Base-by-base conservation (phyloP, 805 yeast genomes). In the Huiozyma naganishii region DNA sequence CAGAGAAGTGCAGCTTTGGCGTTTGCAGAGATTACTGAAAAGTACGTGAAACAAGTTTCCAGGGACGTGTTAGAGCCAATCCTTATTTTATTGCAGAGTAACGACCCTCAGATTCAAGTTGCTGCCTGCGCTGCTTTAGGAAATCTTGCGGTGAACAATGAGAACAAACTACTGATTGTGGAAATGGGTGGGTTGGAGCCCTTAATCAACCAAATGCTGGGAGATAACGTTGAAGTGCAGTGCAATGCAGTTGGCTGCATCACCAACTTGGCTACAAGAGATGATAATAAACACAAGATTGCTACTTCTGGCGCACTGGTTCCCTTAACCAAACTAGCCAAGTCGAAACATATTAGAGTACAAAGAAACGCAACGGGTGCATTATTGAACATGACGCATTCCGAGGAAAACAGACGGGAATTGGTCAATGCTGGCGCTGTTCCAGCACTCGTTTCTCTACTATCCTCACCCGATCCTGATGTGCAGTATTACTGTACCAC, bases 281-380 rank as follows among this genome's bases (percentile, higher is more conserved):
- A 92, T 65, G 95, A 87, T 57, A 92, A 92, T 68, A 92, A 92
- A 65, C 80, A 92, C 42, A 88, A 87, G 62, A 92, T 92, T 56
- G 99, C 99, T 17, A 82, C 88, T 40, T 81, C 94, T 23, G 99
- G 98, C 13, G 98, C 98, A 1, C 73, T 92, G 47, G 81, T 87
- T 29, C 98, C 98, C 4, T 74, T 92, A 55, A 90, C 97, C 1
- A 87, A 86, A 64, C 73, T 92, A 50, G 98, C 98, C 10, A 88
- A 85, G 64, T 85, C 95, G 4, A 83, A 83, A 61, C 97, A 92
- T 66, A 77, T 87, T 52, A 79, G 99, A 55, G 99, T 92, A 5
- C 98, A 92, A 69, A 79, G 99, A 67, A 92, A 92, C 57, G 97
- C 98, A 36, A 92, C 99, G 6, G 99, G 99, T 39, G 98, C 98